Percentiles rank a stretch among this genome's conserved stretches.
phyloP scores from a whole-genome alignment of 2,329 filamentous ascomycete species.

The Chrysoporthe cubensis region DNA sequence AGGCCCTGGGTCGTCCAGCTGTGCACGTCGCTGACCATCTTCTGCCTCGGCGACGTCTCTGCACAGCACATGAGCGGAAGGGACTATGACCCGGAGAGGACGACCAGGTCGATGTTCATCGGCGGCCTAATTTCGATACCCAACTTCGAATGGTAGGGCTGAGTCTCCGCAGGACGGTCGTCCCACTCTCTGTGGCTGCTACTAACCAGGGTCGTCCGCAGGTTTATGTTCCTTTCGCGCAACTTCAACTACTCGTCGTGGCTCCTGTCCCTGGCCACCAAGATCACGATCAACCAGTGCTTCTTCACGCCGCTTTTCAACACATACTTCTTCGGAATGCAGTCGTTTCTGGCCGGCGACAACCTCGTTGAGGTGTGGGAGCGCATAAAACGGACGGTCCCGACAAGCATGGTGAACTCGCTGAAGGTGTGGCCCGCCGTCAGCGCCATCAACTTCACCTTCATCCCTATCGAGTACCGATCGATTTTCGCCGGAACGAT shows the following conservation, averaged over 20 bases:
- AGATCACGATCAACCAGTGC: slow-evolving; percentile 79
- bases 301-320: slow-evolving; percentile 85
- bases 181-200: neutral
- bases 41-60: slow-evolving; percentile 75
- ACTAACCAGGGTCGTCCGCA: slow-evolving; percentile 36
- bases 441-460: slow-evolving; percentile 86
- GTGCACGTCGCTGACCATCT: slow-evolving; percentile 75
- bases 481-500: slow-evolving; percentile 79
- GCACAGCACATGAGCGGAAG: slow-evolving; percentile 71
- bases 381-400: slow-evolving; percentile 75
- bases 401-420: slow-evolving; percentile 75
- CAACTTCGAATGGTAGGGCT: slow-evolving; percentile 75
- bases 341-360: slow-evolving; percentile 75
- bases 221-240: slow-evolving; percentile 78
- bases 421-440: slow-evolving; percentile 88
- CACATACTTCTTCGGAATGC: slow-evolving; percentile 80
- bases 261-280: slow-evolving; percentile 70
- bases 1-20: slow-evolving; percentile 82
- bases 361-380: slow-evolving; percentile 66
- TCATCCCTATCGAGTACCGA: slow-evolving; percentile 76
- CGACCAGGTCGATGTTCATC: slow-evolving; percentile 72
- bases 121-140: slow-evolving; percentile 76
- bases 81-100: slow-evolving; percentile 71
- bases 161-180: neutral
- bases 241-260: slow-evolving; percentile 85